Conservation (phyloP, 2,329 filamentous ascomycete genomes). For the Trichophyton equinum region DNA sequence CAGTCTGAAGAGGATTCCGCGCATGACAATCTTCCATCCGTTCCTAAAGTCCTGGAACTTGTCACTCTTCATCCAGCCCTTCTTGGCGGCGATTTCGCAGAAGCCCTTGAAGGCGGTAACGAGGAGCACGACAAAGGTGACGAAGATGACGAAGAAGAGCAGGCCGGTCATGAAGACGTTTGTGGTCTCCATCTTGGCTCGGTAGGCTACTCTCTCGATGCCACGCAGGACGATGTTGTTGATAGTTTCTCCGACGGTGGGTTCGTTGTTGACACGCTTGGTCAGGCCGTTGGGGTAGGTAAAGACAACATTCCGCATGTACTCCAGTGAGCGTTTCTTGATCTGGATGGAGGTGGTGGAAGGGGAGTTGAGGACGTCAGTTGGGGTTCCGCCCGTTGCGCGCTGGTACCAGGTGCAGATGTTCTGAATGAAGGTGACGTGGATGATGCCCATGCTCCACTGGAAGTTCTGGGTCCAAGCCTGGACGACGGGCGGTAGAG, state of each 20-base stretch:
- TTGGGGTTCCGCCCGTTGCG: conserved; percentile 74
- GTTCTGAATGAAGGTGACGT: conserved; percentile 70
- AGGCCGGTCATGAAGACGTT: conserved; percentile 91
- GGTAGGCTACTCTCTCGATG: conserved; percentile 81
- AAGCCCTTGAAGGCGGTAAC: conserved; percentile 69
- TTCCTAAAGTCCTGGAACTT: conserved; percentile 90
- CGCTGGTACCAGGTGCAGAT: conserved; percentile 95
- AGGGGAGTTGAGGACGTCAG: conserved; percentile 63
- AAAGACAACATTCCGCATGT: conserved; percentile 8
- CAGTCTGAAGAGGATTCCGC: conserved; percentile 85
- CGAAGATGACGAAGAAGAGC: conserved; percentile 76
- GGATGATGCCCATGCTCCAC: conserved; percentile 95
- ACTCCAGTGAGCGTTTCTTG: conserved; percentile 50
- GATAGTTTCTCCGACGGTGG: conserved; percentile 41
- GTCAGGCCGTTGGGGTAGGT: conserved; percentile 27
- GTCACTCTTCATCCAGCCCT: conserved; percentile 66
- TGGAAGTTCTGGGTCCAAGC: conserved; percentile 97
- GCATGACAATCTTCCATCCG: conserved; percentile 82
- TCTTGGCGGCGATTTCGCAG: conserved; percentile 63
- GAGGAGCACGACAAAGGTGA: conserved; percentile 57
- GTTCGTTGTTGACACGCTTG: conserved; percentile 40
- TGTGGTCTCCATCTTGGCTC: conserved; percentile 69
- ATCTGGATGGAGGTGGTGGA: conserved; percentile 70
- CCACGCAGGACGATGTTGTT: conserved; percentile 52
- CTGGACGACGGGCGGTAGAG: conserved; percentile 73